A percentile compares a stretch with the other conserved stretches of the same genome.
phyloP scores from a whole-genome alignment of 1,284 basidiomycete genomes.

The Tilletia caries region DNA sequence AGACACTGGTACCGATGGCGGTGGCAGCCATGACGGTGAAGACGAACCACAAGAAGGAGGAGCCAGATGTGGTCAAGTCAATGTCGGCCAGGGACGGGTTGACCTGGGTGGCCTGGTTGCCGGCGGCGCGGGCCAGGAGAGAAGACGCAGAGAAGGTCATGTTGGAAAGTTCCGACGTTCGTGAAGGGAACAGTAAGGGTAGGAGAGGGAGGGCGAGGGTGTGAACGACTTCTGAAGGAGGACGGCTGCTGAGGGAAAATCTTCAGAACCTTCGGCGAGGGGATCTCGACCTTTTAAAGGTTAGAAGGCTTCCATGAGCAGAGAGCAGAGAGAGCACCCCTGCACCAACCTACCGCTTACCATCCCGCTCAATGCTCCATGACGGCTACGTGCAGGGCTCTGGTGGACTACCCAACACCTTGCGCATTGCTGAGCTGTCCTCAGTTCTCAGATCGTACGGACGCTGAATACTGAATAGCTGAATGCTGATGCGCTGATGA shows the following conservation, averaged over 20 bases:
- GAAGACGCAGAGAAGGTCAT: background rate
- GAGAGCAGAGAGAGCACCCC: too few species aligned
- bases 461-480: too few species aligned
- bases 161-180: background rate
- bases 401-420: too few species aligned
- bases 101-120: slow-evolving; percentile 31
- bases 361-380: too few species aligned
- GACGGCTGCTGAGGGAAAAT: background rate
- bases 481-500: too few species aligned
- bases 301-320: background rate
- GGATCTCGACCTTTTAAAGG: background rate
- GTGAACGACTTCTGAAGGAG: too few species aligned
- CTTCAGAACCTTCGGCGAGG: background rate
- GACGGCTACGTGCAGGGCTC: too few species aligned
- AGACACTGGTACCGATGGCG: slow-evolving; percentile 42
- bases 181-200: background rate
- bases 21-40: slow-evolving; percentile 50
- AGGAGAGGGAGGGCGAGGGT: background rate
- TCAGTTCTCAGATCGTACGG: too few species aligned
- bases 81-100: slow-evolving; percentile 37
- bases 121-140: slow-evolving; percentile 26
- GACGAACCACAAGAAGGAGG: slow-evolving; percentile 59
- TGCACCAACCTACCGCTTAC: too few species aligned
- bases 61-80: slow-evolving; percentile 43
- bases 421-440: too few species aligned